Percentiles rank a stretch among this genome's conserved stretches.
phyloP scores from a whole-genome alignment of 2,329 filamentous ascomycete genomes.

The Neospermospora avenae region DNA sequence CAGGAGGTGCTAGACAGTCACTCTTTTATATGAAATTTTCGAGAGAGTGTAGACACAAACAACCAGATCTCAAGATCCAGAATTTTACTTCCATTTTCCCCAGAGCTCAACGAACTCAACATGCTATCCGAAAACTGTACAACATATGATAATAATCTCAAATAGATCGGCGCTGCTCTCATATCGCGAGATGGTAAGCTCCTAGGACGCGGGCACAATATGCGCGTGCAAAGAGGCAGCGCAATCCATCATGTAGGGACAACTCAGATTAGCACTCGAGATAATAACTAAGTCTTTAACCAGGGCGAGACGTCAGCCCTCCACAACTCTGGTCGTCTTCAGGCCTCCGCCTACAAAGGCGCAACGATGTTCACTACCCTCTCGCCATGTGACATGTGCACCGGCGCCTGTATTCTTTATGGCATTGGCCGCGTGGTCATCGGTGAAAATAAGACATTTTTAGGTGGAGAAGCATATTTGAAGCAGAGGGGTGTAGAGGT shows the following conservation, averaged over 20 bases:
- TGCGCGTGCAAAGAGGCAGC: constrained; percentile 69
- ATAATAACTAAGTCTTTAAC: background rate
- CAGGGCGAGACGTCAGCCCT: constrained; percentile 76
- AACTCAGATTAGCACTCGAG: no score
- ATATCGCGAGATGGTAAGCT: constrained; percentile 68
- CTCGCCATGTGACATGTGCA: constrained; percentile 78
- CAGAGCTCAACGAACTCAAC: background rate
- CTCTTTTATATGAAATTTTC: no score
- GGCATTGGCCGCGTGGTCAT: constrained; percentile 71
- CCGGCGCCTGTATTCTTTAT: constrained; percentile 73
- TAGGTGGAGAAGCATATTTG: constrained; percentile 70
- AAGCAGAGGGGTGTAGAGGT: constrained; percentile 67
- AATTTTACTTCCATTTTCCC: background rate
- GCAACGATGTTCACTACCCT: constrained; percentile 83
- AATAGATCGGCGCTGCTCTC: constrained; percentile 53
- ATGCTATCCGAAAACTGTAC: background rate
- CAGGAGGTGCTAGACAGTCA: no score
- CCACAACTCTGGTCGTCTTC: constrained; percentile 68
- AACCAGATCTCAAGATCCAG: background rate
- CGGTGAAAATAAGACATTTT: constrained; percentile 72
- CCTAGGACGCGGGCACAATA: constrained; percentile 70
- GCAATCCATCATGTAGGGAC: constrained; percentile 65
- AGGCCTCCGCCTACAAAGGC: constrained; percentile 64
- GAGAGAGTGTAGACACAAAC: background rate
- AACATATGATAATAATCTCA: background rate